Evolutionary conservation across 495 filamentous ascomycete genomes (phyloP).

Genomic region (Ramalina intermedia): DNA sequence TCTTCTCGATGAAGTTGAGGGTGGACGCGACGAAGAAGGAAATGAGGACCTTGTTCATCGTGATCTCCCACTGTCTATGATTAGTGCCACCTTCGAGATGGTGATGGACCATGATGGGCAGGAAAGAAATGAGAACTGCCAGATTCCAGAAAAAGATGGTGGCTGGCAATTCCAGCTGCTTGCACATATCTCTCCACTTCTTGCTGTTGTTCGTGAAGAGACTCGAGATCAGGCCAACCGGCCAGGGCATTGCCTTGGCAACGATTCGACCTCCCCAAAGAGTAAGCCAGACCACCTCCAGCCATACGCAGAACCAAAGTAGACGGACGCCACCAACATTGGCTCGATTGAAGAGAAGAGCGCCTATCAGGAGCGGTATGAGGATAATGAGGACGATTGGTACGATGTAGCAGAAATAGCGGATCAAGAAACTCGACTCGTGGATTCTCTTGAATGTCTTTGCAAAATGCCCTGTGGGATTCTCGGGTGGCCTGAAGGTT

Average conservation of each 20-base stretch:
- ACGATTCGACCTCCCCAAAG: conserved; percentile 75
- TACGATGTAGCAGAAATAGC: conserved; percentile 78
- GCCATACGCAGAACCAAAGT: conserved; percentile 89
- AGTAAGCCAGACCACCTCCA: conserved; percentile 85
- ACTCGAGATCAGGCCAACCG: conserved; percentile 52
- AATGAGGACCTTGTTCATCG: conserved; percentile 77
- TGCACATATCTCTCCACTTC: conserved; percentile 87
- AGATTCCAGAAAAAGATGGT: conserved; percentile 92
- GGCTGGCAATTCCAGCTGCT: conserved; percentile 70
- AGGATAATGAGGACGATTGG: conserved; percentile 61
- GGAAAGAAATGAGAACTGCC: conserved; percentile 53
- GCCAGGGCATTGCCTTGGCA: conserved; percentile 56
- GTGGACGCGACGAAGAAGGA: conserved; percentile 63
- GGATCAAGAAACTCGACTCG: conserved; percentile 59
- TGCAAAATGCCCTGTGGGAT: conserved; percentile 46
- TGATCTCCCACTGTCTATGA: conserved; percentile 52
- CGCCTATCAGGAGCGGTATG: conserved; percentile 68
- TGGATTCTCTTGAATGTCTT: conserved; percentile 53
- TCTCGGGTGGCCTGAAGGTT: conserved; percentile 52
- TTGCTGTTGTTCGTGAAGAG: conserved; percentile 76
- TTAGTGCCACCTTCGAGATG: conserved; percentile 42
- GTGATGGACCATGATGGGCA: conserved; percentile 55
- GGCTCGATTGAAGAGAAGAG: conserved; percentile 46
- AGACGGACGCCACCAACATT: conserved; percentile 63
- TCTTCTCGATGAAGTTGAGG: conserved; percentile 82